Evolutionary conservation across 169 alveolate genomes (phyloP).

Genomic region (Cryptosporidium ryanae): DNA sequence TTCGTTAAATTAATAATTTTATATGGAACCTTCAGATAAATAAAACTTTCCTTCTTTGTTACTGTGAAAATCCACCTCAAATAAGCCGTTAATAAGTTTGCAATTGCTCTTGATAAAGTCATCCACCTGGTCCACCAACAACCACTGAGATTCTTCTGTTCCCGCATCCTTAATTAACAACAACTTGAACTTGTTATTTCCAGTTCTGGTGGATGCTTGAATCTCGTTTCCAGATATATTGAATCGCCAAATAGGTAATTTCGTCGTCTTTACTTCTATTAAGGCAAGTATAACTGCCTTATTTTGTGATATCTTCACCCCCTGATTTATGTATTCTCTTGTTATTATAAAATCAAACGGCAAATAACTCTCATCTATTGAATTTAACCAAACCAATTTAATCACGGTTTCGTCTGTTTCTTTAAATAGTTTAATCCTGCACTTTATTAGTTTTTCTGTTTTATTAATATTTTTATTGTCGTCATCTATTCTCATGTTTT

Average conservation of each 20-base stretch:
- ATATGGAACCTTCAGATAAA: neutral
- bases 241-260: conserved; percentile 70
- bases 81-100: conserved; percentile 14
- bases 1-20: too few species aligned
- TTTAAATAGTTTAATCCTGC: conserved; percentile 19
- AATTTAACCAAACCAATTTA: conserved; percentile 38
- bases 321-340: conserved; percentile 18
- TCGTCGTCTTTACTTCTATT: conserved; percentile 67
- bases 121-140: conserved; percentile 7
- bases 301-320: neutral
- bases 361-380: conserved; percentile 35
- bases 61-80: conserved; percentile 19
- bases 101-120: conserved; percentile 20
- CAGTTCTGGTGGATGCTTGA: neutral
- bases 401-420: conserved; percentile 35
- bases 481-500: conserved; percentile 44
- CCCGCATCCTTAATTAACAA: conserved; percentile 72
- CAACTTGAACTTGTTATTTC: conserved; percentile 10
- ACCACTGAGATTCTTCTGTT: conserved; percentile 57
- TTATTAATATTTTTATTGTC: neutral
- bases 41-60: neutral
- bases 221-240: conserved; percentile 55
- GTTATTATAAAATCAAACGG: conserved; percentile 45
- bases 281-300: conserved; percentile 31
- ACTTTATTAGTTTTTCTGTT: conserved; percentile 9